Percentiles rank a stretch among this genome's conserved stretches.
phyloP scores from a whole-genome alignment of 495 filamentous ascomycete species.

The Amphirosellinia nigrospora region DNA sequence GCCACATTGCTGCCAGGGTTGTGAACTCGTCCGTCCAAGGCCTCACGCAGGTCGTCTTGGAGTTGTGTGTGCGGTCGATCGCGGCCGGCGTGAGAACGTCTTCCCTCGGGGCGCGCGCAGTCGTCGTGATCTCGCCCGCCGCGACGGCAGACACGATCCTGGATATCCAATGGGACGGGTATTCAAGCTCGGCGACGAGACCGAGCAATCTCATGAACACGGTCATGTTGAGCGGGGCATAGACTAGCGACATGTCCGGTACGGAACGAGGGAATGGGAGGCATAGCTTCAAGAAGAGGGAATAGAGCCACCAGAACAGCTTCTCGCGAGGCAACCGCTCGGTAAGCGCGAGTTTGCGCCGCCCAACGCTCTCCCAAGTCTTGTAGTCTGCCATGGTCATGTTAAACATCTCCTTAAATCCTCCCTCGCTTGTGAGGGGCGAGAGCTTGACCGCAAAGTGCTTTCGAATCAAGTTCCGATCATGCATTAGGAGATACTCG shows the following conservation, averaged over 20 bases:
- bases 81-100: constrained; percentile 17
- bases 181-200: constrained; percentile 41
- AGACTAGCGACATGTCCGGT: constrained; percentile 1
- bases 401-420: not conserved
- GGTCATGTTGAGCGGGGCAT: constrained; percentile 42
- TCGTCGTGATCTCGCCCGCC: constrained; percentile 36
- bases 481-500: constrained; percentile 37
- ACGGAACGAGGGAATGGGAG: constrained; percentile 32
- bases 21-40: constrained; percentile 43
- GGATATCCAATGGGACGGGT: constrained; percentile 47
- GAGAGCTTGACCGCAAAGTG: constrained; percentile 32
- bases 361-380: not conserved
- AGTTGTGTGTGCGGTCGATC: constrained; percentile 28
- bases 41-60: constrained; percentile 31
- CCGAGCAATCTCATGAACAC: constrained; percentile 39
- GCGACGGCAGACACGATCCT: constrained; percentile 35
- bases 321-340: constrained; percentile 30
- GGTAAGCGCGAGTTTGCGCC: constrained; percentile 15
- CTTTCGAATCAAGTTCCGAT: constrained; percentile 27
- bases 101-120: constrained; percentile 34
- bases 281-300: constrained; percentile 45
- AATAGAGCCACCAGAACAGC: constrained; percentile 41
- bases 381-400: not conserved
- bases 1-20: constrained; percentile 40
- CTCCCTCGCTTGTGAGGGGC: constrained; percentile 10